These are phyloP conservation scores for Hyaloscypha hepaticicola DNA, from an alignment of 495 filamentous ascomycete genomes.

Conservation along the genomic window DNA sequence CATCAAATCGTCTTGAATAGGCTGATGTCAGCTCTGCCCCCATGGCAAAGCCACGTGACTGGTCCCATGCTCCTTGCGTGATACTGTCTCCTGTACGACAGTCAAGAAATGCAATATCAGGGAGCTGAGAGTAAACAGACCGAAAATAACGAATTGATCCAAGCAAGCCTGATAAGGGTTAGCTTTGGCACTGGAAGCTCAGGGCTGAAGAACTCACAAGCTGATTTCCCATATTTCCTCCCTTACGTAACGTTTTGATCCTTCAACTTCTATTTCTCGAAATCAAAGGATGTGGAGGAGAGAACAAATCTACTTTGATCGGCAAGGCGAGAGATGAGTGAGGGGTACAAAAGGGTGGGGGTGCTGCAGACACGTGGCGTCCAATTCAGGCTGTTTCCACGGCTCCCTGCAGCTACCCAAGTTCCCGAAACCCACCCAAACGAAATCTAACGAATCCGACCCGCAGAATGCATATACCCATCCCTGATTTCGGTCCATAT, in stretches of 20 bases:
- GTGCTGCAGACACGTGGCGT: not conserved
- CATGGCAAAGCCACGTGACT: conserved; percentile 55
- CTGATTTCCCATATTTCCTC: not conserved
- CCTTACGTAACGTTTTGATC: not conserved
- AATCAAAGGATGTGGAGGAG: not conserved
- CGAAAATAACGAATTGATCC: conserved; percentile 57
- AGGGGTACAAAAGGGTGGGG: not conserved
- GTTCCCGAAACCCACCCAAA: not conserved
- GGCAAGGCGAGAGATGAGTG: not conserved
- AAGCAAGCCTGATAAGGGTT: conserved; percentile 9
- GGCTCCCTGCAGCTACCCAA: not conserved
- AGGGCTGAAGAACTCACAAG: conserved; percentile 4
- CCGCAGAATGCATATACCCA: not conserved
- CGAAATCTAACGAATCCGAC: not conserved
- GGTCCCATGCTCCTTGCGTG: conserved; percentile 55
- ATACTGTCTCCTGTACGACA: conserved; percentile 53
- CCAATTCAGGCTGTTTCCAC: not conserved
- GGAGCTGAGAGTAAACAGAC: conserved; percentile 25
- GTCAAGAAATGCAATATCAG: not conserved
- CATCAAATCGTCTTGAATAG: conserved; percentile 61
- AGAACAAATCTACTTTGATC: not conserved
- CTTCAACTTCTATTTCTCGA: not conserved
- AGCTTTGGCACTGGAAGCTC: not conserved
- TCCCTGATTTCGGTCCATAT: not conserved
- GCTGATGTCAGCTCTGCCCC: conserved; percentile 51